Percentiles rank a stretch among this genome's conserved stretches.
Evolutionary conservation across 2,329 filamentous ascomycete species (phyloP).

Genomic region (Tolypocladium endophyticum): DNA sequence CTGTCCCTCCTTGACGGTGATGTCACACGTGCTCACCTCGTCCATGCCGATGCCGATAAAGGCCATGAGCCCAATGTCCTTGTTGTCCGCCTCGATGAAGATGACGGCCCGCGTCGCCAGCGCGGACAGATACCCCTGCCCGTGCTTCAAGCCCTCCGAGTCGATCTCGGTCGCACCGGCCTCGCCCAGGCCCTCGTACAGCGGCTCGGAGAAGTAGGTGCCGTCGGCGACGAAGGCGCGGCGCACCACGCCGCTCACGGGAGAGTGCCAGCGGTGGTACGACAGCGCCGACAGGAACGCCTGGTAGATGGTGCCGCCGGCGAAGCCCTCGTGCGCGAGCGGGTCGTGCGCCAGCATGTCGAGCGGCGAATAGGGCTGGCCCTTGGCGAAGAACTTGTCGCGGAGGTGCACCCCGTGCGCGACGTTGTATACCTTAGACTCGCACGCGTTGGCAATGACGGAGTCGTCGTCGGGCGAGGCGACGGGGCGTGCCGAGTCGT

Average conservation of each 20-base stretch:
- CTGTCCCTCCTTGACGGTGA: slow-evolving; percentile 57
- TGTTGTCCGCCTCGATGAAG: slow-evolving; percentile 60
- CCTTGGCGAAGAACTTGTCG: slow-evolving; percentile 59
- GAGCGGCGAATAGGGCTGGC: slow-evolving; percentile 53
- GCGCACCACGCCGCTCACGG: slow-evolving; percentile 50
- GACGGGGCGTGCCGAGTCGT: slow-evolving; percentile 44
- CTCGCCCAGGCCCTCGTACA: slow-evolving; percentile 24
- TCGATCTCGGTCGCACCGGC: slow-evolving; percentile 23
- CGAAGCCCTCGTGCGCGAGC: slow-evolving; percentile 39
- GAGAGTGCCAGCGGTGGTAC: slow-evolving; percentile 64
- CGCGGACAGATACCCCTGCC: slow-evolving; percentile 56
- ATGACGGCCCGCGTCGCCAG: slow-evolving; percentile 62
- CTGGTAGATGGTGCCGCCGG: slow-evolving; percentile 57
- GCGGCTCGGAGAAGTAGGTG: slow-evolving; percentile 56
- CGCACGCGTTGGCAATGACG: slow-evolving; percentile 53
- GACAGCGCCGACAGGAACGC: slow-evolving; percentile 57
- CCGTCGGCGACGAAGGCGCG: slow-evolving; percentile 50
- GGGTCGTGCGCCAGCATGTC: slow-evolving; percentile 53
- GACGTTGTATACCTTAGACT: slow-evolving; percentile 48
- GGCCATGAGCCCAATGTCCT: slow-evolving; percentile 55
- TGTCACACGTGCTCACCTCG: slow-evolving; percentile 64
- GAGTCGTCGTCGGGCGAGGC: slow-evolving; percentile 41
- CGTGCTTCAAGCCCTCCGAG: slow-evolving; percentile 30
- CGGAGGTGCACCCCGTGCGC: slow-evolving; percentile 38
- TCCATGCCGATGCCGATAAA: slow-evolving; percentile 68